Evolutionary conservation across 305 asterid species (phyloP).

Genomic region (Fraxinus ornus): DNA sequence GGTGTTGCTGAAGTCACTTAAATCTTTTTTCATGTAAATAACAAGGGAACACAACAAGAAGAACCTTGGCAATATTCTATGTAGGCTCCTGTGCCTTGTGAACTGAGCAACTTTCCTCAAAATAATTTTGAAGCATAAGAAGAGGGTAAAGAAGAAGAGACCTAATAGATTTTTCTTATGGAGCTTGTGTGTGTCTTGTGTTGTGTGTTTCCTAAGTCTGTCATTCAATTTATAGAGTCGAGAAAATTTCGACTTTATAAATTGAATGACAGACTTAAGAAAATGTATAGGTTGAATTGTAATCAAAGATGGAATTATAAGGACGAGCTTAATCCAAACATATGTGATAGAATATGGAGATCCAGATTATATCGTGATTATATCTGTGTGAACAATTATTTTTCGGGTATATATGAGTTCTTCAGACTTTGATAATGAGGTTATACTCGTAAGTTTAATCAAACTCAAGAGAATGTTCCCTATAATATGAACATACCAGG

Average conservation of each 20-base stretch:
- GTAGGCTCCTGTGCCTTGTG: not conserved
- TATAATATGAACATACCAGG: not conserved
- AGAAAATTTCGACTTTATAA: not conserved
- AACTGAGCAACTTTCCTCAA: not conserved
- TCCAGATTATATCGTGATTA: not conserved
- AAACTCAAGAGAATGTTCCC: not conserved
- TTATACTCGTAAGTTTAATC: not conserved
- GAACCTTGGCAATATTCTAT: not conserved
- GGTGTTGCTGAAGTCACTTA: not conserved
- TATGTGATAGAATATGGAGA: not conserved
- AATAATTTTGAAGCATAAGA: not conserved
- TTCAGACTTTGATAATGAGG: not conserved
- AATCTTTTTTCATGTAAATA: not conserved
- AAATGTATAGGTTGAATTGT: not conserved
- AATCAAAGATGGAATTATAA: not conserved
- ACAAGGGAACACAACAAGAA: not conserved
- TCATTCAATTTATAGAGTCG: not conserved
- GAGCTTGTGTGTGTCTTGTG: not conserved
- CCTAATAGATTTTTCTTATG: not conserved
- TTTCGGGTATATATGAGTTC: not conserved
- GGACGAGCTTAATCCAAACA: not conserved
- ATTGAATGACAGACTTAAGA: too few relatives aligned
- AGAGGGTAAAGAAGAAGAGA: not conserved
- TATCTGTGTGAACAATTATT: not conserved
- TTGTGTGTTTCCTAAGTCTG: not conserved